Base-by-base conservation (phyloP, 164 flowering plant genomes). In the Nelumbo lutea region DNA sequence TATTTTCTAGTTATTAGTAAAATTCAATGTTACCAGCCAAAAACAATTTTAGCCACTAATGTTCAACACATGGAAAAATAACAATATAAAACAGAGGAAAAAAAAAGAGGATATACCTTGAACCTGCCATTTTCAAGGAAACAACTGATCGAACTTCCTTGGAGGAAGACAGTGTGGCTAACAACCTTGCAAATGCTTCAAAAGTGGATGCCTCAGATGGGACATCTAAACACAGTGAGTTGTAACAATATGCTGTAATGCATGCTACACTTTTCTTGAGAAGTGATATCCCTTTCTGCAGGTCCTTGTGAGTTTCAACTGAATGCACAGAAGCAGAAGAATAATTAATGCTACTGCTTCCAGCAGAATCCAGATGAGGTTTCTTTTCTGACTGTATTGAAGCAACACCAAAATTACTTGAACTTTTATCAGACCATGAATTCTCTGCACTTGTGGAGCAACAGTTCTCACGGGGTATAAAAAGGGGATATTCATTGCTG, bases 221-320 rank as follows among this genome's bases (percentile, higher is more conserved):
- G 67, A 85, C 80, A 69, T 96, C 98, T 51, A 90, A 72, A 69
- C 86, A 79, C 50, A 96, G 81, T 11, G 90, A 83, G 74, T 88
- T 89, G 73, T 88, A 91, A 69, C 93, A 87, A 73, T 89, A 96
- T 15, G 96, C 86, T 13, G 98, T 90, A 64, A 93, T 70, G 81
- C 97, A 91, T 44, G 99, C 96, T 68, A 96, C 97, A 83, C 98
- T 96, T 79, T 87, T 93, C 85, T 96, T 93, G 56, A 96, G 84
- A 77, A 93, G 96, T 61, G 95, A 83, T 68, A 96, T 96, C 64
- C 99, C 99, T 82, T 84, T 96, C 81, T 96, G 98, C 81, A 96
- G 74, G 70, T 96, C 97, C 78, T 84, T 86, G 82, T 93, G 97
- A 65, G 85, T 79, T 74, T 90, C 92, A 69, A 86, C 75, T 66